Conservation (phyloP, 1,284 basidiomycete species). For the Rhodotorula sp. region DNA sequence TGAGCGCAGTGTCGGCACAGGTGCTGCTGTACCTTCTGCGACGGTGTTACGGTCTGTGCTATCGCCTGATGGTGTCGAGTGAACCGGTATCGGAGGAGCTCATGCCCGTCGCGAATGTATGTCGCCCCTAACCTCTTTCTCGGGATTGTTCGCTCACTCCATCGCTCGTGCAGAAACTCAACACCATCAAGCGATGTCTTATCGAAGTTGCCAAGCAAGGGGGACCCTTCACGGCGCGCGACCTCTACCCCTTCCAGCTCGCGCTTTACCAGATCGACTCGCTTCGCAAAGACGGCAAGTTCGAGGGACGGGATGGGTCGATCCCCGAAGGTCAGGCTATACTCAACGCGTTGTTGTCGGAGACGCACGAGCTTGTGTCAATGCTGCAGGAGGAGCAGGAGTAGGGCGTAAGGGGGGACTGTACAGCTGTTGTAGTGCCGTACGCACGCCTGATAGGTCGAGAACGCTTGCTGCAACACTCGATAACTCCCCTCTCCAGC, state of each 20-base stretch:
- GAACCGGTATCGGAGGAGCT: conserved; percentile 73
- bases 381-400: neutral
- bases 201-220: conserved; percentile 95
- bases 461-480: neutral
- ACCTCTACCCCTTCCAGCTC: conserved; percentile 72
- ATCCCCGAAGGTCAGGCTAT: conserved; percentile 90
- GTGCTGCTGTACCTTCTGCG: conserved; percentile 87
- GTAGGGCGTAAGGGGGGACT: no score
- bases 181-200: conserved; percentile 44
- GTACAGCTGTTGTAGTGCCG: no score
- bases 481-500: neutral
- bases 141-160: neutral
- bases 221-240: conserved; percentile 89
- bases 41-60: conserved; percentile 94
- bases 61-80: conserved; percentile 89
- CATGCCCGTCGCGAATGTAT: conserved; percentile 58
- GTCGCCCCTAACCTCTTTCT: conserved; percentile 45
- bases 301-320: conserved; percentile 70
- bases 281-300: conserved; percentile 88
- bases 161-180: conserved; percentile 34
- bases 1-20: conserved; percentile 52
- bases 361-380: conserved; percentile 92
- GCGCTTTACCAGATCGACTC: conserved; percentile 74
- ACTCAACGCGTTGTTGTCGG: conserved; percentile 90
- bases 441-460: no score